Evolutionary conservation across 768 basidiomycete genomes (phyloP).

Genomic region (Boletus barrowsii): DNA sequence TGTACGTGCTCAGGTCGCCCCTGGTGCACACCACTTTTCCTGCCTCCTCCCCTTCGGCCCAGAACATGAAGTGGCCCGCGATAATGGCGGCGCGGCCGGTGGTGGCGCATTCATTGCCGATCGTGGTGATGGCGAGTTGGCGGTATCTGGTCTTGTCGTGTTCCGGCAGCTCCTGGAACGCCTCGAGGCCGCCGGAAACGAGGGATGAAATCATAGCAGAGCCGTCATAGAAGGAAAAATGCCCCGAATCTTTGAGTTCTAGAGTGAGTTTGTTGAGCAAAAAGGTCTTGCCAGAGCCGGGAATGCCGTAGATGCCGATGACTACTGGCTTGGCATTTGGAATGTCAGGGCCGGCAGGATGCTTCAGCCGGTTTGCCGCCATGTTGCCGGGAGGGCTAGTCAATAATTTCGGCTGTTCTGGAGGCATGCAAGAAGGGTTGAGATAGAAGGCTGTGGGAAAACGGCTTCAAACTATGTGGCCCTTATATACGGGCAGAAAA

Average conservation of each 20-base stretch:
- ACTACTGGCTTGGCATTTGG: constrained; percentile 4
- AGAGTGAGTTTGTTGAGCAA: constrained; percentile 9
- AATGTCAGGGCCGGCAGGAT: not conserved
- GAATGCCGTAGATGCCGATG: constrained; percentile 12
- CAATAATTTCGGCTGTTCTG: constrained; percentile 1
- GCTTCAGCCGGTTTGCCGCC: not conserved
- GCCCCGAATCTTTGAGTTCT: constrained; percentile 9
- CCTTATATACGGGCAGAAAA: too few relatives aligned
- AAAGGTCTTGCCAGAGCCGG: constrained; percentile 15
- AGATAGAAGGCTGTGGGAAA: not conserved
- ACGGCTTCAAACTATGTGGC: not conserved
- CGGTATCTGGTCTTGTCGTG: constrained; percentile 13
- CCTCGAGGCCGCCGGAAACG: constrained; percentile 9
- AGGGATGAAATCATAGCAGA: constrained; percentile 14
- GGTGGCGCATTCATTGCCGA: constrained; percentile 8
- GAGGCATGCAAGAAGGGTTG: constrained; percentile 1
- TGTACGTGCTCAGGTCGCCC: constrained; percentile 15
- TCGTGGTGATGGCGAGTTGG: constrained; percentile 11
- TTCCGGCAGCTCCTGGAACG: constrained; percentile 12
- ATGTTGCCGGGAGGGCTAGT: constrained; percentile 8
- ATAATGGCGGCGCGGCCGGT: constrained; percentile 11
- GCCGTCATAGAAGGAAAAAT: constrained; percentile 15
- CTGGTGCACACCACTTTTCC: constrained; percentile 16
- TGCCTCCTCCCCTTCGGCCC: constrained; percentile 14
- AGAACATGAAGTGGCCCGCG: constrained; percentile 15